Evolutionary conservation across 108 stramenopile genomes (phyloP).

Genomic region (Skeletonema tropicum): DNA sequence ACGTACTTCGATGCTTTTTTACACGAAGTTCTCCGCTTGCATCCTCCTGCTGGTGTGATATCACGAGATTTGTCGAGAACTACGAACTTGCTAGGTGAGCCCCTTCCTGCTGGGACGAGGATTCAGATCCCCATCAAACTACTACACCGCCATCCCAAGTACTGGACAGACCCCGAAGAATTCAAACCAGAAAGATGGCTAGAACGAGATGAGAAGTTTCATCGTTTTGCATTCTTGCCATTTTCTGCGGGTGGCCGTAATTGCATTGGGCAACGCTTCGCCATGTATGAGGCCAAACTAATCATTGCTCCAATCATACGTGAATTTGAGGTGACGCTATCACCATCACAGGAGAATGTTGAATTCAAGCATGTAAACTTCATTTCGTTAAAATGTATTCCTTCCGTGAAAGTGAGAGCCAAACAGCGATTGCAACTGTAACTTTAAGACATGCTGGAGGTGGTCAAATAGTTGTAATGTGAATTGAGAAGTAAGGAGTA

Average conservation of each 20-base stretch:
- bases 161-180: conserved; percentile 66
- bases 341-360: conserved; percentile 44
- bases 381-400: conserved; percentile 57
- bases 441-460: too few relatives aligned
- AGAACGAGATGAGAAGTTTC: conserved; percentile 24
- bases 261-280: conserved; percentile 71
- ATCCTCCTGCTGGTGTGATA: too few relatives aligned
- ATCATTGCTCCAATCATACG: conserved; percentile 60
- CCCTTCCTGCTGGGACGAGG: conserved; percentile 52
- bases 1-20: conserved; percentile 64
- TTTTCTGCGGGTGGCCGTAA: conserved; percentile 65
- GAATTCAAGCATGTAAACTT: conserved; percentile 48
- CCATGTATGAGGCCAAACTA: conserved; percentile 65
- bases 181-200: conserved; percentile 75
- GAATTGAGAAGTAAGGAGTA: too few relatives aligned
- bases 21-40: conserved; percentile 68
- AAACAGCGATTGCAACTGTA: too few relatives aligned
- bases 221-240: conserved; percentile 62
- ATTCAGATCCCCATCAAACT: conserved; percentile 54
- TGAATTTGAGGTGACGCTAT: conserved; percentile 41
- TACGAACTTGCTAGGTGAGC: conserved; percentile 45
- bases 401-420: conserved; percentile 39
- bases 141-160: conserved; percentile 59
- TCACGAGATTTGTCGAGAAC: too few relatives aligned
- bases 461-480: too few relatives aligned